These are phyloP conservation scores for Jatropha multifida DNA, from an alignment of 441 rosid species.

Conservation along the genomic window DNA sequence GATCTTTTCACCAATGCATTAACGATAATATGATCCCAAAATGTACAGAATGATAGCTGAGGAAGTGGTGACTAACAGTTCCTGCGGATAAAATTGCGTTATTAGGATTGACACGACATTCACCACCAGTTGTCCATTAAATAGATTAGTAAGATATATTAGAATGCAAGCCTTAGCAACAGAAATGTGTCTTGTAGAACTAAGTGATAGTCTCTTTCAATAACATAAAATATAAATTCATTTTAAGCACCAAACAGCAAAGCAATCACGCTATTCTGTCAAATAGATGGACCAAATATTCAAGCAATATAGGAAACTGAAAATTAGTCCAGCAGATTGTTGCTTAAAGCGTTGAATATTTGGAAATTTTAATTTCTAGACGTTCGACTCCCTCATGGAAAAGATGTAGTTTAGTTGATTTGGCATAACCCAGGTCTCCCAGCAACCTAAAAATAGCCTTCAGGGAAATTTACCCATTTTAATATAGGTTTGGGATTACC, in stretches of 20 bases:
- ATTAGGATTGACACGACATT: background rate
- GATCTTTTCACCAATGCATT: constrained; percentile 17
- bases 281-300: background rate
- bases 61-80: constrained; percentile 61
- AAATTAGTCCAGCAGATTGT: background rate
- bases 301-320: background rate
- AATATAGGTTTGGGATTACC: background rate
- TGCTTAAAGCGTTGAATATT: background rate
- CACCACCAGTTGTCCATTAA: too few species aligned
- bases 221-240: background rate
- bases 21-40: constrained; percentile 73
- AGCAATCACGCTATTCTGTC: background rate
- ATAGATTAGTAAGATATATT: background rate
- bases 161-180: background rate
- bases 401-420: background rate
- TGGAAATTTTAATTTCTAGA: background rate
- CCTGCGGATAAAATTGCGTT: constrained; percentile 48
- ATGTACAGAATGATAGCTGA: constrained; percentile 66
- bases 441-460: too few species aligned
- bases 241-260: background rate
- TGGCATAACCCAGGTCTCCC: background rate
- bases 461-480: too few species aligned
- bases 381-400: background rate
- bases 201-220: background rate
- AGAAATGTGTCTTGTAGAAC: too few species aligned